Percentiles rank a stretch among this genome's conserved stretches.
Conservation (phyloP, 2,329 filamentous ascomycete species). For the Aspergillus costaricaensis region DNA sequence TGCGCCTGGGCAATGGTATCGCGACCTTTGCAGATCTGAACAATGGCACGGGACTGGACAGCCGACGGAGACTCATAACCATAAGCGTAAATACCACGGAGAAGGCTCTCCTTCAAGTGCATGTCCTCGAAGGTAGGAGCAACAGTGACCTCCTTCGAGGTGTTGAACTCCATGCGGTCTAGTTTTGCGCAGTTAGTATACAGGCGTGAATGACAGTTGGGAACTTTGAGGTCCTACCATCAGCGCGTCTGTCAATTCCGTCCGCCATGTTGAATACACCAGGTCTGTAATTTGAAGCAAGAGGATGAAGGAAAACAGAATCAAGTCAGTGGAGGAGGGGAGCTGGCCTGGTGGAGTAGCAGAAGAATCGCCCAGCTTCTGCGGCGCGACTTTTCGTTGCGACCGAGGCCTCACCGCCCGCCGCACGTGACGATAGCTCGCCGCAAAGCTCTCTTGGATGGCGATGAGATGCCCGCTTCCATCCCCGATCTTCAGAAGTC, state of each 20-base stretch:
- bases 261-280: conserved; percentile 73
- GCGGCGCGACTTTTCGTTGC: conserved; percentile 28
- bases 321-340: not conserved
- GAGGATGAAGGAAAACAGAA: conserved; percentile 7
- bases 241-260: conserved; percentile 85
- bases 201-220: conserved; percentile 1
- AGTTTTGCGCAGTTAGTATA: conserved; percentile 30
- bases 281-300: conserved; percentile 6
- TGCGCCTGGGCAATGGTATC: conserved; percentile 98
- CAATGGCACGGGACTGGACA: conserved; percentile 95
- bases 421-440: conserved; percentile 27
- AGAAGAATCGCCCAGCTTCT: conserved; percentile 9
- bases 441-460: conserved; percentile 29
- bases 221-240: conserved; percentile 50
- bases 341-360: conserved; percentile 9
- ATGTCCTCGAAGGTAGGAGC: conserved; percentile 93
- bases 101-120: conserved; percentile 95
- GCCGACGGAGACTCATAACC: conserved; percentile 98
- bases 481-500: not conserved
- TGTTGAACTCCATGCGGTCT: conserved; percentile 97
- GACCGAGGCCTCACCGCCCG: conserved; percentile 20
- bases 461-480: conserved; percentile 10
- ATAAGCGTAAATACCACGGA: conserved; percentile 97
- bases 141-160: conserved; percentile 93
- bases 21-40: conserved; percentile 97